A percentile compares a stretch with the other conserved stretches of the same genome.
These are phyloP conservation scores for Elongisporangium undulatum DNA, from an alignment of 352 stramenopile species.

Conservation along the genomic window DNA sequence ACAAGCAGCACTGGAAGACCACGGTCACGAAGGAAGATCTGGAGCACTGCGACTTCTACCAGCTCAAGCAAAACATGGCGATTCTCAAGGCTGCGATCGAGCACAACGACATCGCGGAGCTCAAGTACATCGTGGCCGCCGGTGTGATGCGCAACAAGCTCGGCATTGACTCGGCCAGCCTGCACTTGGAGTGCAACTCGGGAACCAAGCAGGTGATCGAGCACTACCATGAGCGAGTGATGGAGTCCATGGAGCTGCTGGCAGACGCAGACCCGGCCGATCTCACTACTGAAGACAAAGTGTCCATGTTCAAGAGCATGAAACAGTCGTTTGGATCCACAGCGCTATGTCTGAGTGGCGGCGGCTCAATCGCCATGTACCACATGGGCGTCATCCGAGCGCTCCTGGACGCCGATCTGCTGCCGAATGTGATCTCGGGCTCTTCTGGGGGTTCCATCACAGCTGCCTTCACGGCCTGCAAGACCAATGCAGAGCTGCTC, in stretches of 20 bases:
- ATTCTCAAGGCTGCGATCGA: conserved; percentile 23
- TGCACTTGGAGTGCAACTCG: conserved; percentile 53
- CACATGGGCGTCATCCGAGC: conserved; percentile 91
- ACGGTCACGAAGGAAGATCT: conserved; percentile 34
- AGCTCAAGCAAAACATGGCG: conserved; percentile 38
- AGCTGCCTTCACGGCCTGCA: conserved; percentile 82
- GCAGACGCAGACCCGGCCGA: conserved; percentile 14
- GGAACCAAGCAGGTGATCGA: conserved; percentile 69
- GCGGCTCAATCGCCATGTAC: conserved; percentile 93
- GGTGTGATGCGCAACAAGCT: conserved; percentile 64
- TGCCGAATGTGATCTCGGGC: conserved; percentile 92
- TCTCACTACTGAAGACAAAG: conserved; percentile 41
- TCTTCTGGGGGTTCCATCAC: conserved; percentile 92
- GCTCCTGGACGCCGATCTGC: conserved; percentile 78
- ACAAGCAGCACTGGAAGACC: conserved; percentile 57
- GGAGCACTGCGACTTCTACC: conserved; percentile 58
- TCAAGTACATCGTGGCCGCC: conserved; percentile 56
- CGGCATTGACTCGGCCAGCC: conserved; percentile 42
- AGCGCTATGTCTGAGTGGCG: conserved; percentile 89
- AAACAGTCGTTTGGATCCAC: conserved; percentile 86
- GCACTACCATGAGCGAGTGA: conserved; percentile 38
- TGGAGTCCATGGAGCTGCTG: conserved; percentile 40
- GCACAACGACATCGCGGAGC: conserved; percentile 32
- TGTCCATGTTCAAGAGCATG: conserved; percentile 46
- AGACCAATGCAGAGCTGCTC: conserved; percentile 77